These are phyloP conservation scores for Parasitella parasitica DNA, from an alignment of 371 early-diverging fungal species.

Conservation along the genomic window DNA sequence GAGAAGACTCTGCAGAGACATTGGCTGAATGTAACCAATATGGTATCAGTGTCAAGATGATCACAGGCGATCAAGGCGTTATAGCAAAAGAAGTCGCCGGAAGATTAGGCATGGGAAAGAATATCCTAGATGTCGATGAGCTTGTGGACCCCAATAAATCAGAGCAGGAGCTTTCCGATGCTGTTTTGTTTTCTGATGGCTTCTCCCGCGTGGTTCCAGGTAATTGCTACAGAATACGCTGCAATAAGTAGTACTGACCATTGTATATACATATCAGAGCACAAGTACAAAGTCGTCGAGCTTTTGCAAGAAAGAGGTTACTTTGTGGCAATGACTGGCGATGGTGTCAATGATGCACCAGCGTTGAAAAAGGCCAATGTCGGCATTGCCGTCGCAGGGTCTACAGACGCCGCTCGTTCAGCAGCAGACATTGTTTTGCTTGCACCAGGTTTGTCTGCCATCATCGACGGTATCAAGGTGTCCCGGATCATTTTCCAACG, in stretches of 20 bases:
- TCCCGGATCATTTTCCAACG: slow-evolving; percentile 92
- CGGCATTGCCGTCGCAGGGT: slow-evolving; percentile 72
- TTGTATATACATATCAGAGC: slow-evolving; percentile 24
- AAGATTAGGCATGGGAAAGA: slow-evolving; percentile 61
- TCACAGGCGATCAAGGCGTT: slow-evolving; percentile 88
- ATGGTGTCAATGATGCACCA: slow-evolving; percentile 90
- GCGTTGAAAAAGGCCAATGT: slow-evolving; percentile 70
- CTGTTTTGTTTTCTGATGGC: slow-evolving; percentile 70
- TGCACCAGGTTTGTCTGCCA: slow-evolving; percentile 87
- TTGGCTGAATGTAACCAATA: slow-evolving; percentile 74
- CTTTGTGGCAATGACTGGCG: slow-evolving; percentile 77
- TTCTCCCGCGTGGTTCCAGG: slow-evolving; percentile 82
- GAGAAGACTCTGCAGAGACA: slow-evolving; percentile 71
- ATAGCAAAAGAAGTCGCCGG: slow-evolving; percentile 82
- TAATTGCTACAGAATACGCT: not conserved
- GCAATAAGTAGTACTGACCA: not conserved
- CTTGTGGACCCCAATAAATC: slow-evolving; percentile 57
- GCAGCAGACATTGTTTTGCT: slow-evolving; percentile 93
- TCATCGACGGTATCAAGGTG: slow-evolving; percentile 82
- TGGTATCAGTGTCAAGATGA: slow-evolving; percentile 89
- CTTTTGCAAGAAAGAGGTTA: slow-evolving; percentile 49
- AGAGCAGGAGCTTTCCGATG: slow-evolving; percentile 74
- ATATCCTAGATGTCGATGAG: slow-evolving; percentile 64
- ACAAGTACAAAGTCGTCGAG: slow-evolving; percentile 66
- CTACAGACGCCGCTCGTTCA: slow-evolving; percentile 92